Base-by-base conservation (phyloP, 305 asterid genomes). In the Fraxinus greggii region DNA sequence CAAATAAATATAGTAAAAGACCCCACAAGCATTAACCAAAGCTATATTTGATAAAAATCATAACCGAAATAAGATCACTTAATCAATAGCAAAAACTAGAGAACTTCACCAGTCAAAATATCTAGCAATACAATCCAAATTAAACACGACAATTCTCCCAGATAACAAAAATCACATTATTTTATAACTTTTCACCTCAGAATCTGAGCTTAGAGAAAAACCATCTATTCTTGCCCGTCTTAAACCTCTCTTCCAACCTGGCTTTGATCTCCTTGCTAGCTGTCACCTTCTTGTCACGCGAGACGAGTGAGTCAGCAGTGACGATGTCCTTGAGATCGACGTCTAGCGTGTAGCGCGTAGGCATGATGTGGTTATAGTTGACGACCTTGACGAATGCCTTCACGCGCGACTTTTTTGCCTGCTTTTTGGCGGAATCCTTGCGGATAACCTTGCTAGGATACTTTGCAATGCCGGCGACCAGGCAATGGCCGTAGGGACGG, bases 171-270 rank as follows among this genome's bases (percentile, higher is more conserved):
- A 24, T 4, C 36, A 69, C 21, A 69, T 15, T 15, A 69, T 6
- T 29, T 13, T 63, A 28, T 15, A 28, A 69, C 3, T 15, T 31
- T 29, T n/a, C 63, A 35, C 48, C 29, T 81, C 76, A 84, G 70
- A 87, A 84, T 76, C 89, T 84, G 29, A 87, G 89, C 81, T 84
- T 87, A 8, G 89, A 84, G 83, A 87, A 87, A 79, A 87, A 84
- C 89, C 89, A 87, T 61, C 89, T 78, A 80, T 84, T 87, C 85
- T 87, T 86, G 17, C 89, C 89, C 13, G 84, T 76, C 87, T 86
- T 86, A 13, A 86, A 86, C 84, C 89, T 76, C 73, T 87, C 86
- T 84, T 84, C 88, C 38, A 84, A 82, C 83, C 70, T 82, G 5
- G 82, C 77, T 73, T 82, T 87, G 65, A 73, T 63, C 80, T 80